These are phyloP conservation scores for Ceratobasidium sp. DNA, from an alignment of 1,284 basidiomycete genomes.

Conservation along the genomic window DNA sequence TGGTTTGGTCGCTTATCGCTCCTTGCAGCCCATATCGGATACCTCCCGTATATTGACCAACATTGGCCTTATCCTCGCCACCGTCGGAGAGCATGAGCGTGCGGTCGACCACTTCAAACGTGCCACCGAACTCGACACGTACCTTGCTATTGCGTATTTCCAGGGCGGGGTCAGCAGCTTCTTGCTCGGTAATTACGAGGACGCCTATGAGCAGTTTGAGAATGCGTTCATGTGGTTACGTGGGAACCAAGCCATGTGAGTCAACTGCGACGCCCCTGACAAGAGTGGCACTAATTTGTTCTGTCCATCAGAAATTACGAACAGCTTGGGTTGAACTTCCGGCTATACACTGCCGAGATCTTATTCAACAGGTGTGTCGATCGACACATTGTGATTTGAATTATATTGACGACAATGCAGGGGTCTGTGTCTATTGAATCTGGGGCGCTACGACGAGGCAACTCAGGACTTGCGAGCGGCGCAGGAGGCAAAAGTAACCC, in stretches of 20 bases:
- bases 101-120: constrained; percentile 75
- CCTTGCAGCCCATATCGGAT: constrained; percentile 70
- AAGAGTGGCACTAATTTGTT: not conserved
- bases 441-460: constrained; percentile 67
- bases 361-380: constrained; percentile 73
- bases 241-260: constrained; percentile 81
- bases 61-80: constrained; percentile 89
- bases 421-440: constrained; percentile 69
- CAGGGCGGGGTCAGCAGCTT: constrained; percentile 88
- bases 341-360: constrained; percentile 82
- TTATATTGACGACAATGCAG: constrained; percentile 33
- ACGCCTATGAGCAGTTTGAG: constrained; percentile 80
- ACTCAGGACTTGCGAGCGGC: constrained; percentile 75
- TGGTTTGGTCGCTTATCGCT: not conserved
- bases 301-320: constrained; percentile 70
- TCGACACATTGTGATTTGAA: not conserved
- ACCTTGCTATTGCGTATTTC: constrained; percentile 85
- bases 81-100: constrained; percentile 81
- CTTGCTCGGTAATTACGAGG: constrained; percentile 73
- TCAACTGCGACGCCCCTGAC: not conserved
- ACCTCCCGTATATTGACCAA: constrained; percentile 89
- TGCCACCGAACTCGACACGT: constrained; percentile 77
- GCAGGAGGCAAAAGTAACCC: constrained; percentile 69
- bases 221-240: constrained; percentile 79
- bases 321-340: constrained; percentile 87